Evolutionary conservation across 2,329 filamentous ascomycete species (phyloP).

Genomic region (Cyclaneusma minus): DNA sequence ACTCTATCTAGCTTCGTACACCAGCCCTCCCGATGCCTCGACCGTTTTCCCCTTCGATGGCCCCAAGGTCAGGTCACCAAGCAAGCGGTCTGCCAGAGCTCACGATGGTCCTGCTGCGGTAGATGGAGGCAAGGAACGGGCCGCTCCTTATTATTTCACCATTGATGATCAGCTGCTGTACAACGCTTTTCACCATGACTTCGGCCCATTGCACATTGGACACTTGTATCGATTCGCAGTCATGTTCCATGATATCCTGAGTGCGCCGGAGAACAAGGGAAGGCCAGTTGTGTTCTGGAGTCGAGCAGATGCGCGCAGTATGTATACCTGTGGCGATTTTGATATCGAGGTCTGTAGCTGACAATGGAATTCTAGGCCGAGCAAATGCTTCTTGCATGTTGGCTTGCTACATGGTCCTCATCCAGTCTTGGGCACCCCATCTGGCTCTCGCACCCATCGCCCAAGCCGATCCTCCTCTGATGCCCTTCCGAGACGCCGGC

Average conservation of each 20-base stretch:
- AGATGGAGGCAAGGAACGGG: slow-evolving; percentile 29
- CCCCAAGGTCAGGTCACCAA: slow-evolving; percentile 44
- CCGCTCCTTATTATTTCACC: slow-evolving; percentile 81
- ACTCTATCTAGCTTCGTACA: slow-evolving; percentile 86
- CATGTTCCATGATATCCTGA: slow-evolving; percentile 87
- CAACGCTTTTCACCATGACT: slow-evolving; percentile 97
- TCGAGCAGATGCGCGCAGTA: slow-evolving; percentile 78
- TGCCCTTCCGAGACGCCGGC: slow-evolving; percentile 96
- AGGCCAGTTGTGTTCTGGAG: slow-evolving; percentile 94
- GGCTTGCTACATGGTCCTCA: slow-evolving; percentile 96
- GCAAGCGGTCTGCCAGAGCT: slow-evolving; percentile 56
- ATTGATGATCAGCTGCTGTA: slow-evolving; percentile 86
- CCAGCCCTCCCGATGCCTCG: slow-evolving; percentile 61
- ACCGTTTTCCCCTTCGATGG: slow-evolving; percentile 75
- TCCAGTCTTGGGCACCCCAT: slow-evolving; percentile 95
- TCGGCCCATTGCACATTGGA: slow-evolving; percentile 92
- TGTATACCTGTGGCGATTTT: slow-evolving; percentile 21
- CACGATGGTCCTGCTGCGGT: slow-evolving; percentile 38
- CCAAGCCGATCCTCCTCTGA: slow-evolving; percentile 90
- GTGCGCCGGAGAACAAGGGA: slow-evolving; percentile 78
- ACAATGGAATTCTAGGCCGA: slow-evolving; percentile 41
- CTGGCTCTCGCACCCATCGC: slow-evolving; percentile 88
- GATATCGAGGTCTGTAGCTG: slow-evolving; percentile 4
- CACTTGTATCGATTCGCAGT: slow-evolving; percentile 95
- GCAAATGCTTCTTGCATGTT: slow-evolving; percentile 90